Base-by-base conservation (phyloP, 1,284 basidiomycete species). In the Ceratobasidium sp. region DNA sequence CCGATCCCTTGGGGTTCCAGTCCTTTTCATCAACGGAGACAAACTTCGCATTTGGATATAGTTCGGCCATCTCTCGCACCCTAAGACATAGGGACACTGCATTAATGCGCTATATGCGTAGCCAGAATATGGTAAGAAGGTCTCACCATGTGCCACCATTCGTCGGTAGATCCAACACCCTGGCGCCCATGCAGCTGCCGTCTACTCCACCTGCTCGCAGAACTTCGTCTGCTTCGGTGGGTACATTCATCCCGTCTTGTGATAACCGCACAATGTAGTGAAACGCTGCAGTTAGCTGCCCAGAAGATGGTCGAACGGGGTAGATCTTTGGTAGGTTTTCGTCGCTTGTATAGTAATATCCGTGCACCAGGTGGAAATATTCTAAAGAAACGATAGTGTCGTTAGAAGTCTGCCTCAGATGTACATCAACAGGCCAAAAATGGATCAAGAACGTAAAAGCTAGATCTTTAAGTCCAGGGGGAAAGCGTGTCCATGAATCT, bases 101-200 rank as follows among this genome's bases (percentile, higher is more conserved):
- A 21, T 46, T 4, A 46, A 28, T 54, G 51, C 12, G 30, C 33
- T 16, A 25, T 54, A 23, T 14, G 51, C 21, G 51, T 51, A 28
- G 49, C 21, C n/a, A 21, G 30, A 21, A 21, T n/a, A 25, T 46
- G 5, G 23, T 25, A n/a, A 21, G 7, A 6, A 23, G 9, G 14
- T n/a, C 61, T 28, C 40, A 66, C 63, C 63, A 66, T 18, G 36
- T 23, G n/a, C 63, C 63, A 49, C 63, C 21, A 16, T 38, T 54
- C 5, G 63, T 66, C 1, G 21, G 16, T 8, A 66, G 33, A 42
- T 66, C 49, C 14, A 66, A 21, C 5, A 66, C 63, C 16, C 49
- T n/a, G 9, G 49, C 63, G 7, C 63, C 63, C 28, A 2, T 42
- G 18, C 33, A n/a, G 18, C 14, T 56, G 12, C 33, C 48, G 25